These are phyloP conservation scores for Coemansia sp. DNA, from an alignment of 192 early-diverging fungal species.

Conservation along the genomic window DNA sequence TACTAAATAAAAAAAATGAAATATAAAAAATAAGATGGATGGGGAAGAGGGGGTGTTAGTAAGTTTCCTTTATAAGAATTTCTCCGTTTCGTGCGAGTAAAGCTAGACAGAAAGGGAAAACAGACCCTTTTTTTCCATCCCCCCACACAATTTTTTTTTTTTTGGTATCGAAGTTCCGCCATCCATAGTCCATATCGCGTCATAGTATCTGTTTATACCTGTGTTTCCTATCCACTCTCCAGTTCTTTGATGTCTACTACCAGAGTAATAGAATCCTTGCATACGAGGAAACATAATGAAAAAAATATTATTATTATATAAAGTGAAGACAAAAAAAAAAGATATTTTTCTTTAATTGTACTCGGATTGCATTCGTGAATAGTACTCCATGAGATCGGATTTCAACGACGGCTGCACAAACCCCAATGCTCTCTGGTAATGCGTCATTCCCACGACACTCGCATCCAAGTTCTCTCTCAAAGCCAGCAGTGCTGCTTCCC, in stretches of 20 bases:
- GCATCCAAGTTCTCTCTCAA: slow-evolving; percentile 22
- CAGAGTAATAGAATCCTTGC: neutral
- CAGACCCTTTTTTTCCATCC: too few relatives aligned
- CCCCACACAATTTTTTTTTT: neutral
- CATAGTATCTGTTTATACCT: neutral
- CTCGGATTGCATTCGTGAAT: slow-evolving; percentile 29
- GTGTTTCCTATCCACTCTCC: neutral
- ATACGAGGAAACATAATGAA: neutral
- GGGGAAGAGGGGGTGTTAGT: neutral
- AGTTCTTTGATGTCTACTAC: neutral
- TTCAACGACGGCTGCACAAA: slow-evolving; percentile 63
- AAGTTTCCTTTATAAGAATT: neutral
- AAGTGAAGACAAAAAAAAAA: neutral
- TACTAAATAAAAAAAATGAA: neutral
- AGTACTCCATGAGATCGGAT: slow-evolving; percentile 62
- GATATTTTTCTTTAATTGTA: slow-evolving; percentile 5
- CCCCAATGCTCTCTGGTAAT: slow-evolving; percentile 58
- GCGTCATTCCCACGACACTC: slow-evolving; percentile 7
- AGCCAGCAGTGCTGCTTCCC: slow-evolving; percentile 72
- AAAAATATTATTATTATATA: neutral
- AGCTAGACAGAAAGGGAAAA: too few relatives aligned
- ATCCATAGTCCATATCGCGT: neutral
- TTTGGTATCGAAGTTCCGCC: neutral
- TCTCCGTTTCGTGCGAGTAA: too few relatives aligned
- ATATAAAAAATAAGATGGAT: neutral